A percentile compares a stretch with the other conserved stretches of the same genome.
Conservation (phyloP, 2,329 filamentous ascomycete genomes). For the Periglandula ipomoeae region DNA sequence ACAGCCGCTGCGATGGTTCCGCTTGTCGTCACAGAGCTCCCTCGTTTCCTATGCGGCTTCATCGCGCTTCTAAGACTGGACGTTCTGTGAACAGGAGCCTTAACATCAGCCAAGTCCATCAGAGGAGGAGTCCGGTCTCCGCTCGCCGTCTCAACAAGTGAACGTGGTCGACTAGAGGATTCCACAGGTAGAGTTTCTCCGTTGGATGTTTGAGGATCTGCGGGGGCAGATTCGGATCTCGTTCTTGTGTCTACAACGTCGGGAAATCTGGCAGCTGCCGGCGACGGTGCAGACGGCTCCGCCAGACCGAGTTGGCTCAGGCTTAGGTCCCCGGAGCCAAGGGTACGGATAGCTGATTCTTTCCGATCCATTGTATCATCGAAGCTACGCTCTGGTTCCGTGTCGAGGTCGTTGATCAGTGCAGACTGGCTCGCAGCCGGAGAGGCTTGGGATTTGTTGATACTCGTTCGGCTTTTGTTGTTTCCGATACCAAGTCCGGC, state of each 20-base stretch:
- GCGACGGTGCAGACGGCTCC: slow-evolving; percentile 48
- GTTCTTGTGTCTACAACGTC: slow-evolving; percentile 37
- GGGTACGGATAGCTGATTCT: slow-evolving; percentile 74
- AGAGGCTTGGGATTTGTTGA: slow-evolving; percentile 17
- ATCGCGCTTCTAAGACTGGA: slow-evolving; percentile 58
- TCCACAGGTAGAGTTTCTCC: slow-evolving; percentile 24
- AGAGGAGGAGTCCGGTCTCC: slow-evolving; percentile 56
- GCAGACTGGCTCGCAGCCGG: slow-evolving; percentile 25
- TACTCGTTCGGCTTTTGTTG: slow-evolving; percentile 24
- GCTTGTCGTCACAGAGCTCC: slow-evolving; percentile 65
- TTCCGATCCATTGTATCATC: slow-evolving; percentile 41
- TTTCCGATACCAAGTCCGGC: slow-evolving; percentile 45
- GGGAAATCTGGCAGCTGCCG: slow-evolving; percentile 45
- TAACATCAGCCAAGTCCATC: slow-evolving; percentile 55
- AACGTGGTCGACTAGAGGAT: slow-evolving; percentile 33
- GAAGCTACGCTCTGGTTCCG: slow-evolving; percentile 21
- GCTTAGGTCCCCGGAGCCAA: slow-evolving; percentile 82
- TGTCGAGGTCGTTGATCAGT: slow-evolving; percentile 25
- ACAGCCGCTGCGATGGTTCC: slow-evolving; percentile 63
- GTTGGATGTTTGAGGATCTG: slow-evolving; percentile 27
- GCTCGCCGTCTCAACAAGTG: slow-evolving; percentile 38
- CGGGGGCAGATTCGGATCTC: slow-evolving; percentile 51
- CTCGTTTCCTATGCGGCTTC: slow-evolving; percentile 61
- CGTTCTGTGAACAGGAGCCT: slow-evolving; percentile 49
- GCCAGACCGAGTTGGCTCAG: slow-evolving; percentile 78